Evolutionary conservation across 345 rosid species (phyloP).

Genomic region (Reutealis trisperma): DNA sequence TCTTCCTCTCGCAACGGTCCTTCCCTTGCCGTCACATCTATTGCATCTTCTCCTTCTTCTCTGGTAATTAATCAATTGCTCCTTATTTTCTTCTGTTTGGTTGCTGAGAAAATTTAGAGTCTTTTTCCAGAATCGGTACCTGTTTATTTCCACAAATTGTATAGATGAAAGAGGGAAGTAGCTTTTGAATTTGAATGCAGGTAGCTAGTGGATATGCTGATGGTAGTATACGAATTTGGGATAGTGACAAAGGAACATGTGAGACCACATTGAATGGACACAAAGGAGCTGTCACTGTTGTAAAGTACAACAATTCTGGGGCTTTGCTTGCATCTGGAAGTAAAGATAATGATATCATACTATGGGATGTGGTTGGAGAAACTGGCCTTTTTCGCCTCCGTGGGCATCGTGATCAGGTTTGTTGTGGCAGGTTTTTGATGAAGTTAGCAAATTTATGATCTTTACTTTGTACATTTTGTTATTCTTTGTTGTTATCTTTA

Average conservation of each 20-base stretch:
- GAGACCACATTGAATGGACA: constrained; percentile 81
- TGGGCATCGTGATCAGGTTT: constrained; percentile 96
- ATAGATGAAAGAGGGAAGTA: background rate
- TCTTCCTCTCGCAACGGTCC: constrained; percentile 49
- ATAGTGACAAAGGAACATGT: constrained; percentile 71
- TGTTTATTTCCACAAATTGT: background rate
- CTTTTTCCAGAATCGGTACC: background rate
- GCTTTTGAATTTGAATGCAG: constrained; percentile 26
- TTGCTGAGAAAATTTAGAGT: background rate
- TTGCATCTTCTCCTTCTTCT: constrained; percentile 54
- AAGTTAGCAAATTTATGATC: background rate
- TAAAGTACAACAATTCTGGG: constrained; percentile 65
- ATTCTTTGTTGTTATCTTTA: background rate
- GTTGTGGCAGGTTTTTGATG: background rate
- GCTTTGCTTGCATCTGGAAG: constrained; percentile 91
- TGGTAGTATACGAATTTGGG: constrained; percentile 93
- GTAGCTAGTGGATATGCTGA: constrained; percentile 66
- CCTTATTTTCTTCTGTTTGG: background rate
- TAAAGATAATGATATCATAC: constrained; percentile 84
- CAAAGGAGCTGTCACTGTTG: constrained; percentile 80
- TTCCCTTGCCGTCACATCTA: constrained; percentile 56
- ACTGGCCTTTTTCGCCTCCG: constrained; percentile 76
- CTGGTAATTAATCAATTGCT: constrained; percentile 43
- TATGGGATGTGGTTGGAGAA: constrained; percentile 97
- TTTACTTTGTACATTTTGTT: background rate